Evolutionary conservation across 805 yeast species (phyloP).

Genomic region (Lipomyces orientalis): DNA sequence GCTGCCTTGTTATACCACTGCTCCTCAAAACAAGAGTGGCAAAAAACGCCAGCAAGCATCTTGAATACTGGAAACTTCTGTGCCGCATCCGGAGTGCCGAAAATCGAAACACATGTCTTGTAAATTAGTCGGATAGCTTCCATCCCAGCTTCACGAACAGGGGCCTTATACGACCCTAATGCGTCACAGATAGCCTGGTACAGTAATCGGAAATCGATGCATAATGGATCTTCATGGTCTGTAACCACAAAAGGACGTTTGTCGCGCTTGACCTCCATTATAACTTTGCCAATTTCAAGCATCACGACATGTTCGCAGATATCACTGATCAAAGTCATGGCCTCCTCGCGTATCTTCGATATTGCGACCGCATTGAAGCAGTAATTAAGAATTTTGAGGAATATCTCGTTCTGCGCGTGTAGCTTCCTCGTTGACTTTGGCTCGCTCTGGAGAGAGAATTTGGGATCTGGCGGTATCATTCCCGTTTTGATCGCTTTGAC

Average conservation of each 20-base stretch:
- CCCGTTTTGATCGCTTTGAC: constrained; percentile 31
- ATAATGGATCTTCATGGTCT: constrained; percentile 78
- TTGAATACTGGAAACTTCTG: constrained; percentile 76
- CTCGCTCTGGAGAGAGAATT: constrained; percentile 21
- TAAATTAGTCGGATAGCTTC: constrained; percentile 67
- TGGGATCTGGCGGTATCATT: constrained; percentile 35
- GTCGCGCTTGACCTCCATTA: constrained; percentile 61
- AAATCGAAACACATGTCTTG: constrained; percentile 64
- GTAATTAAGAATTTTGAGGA: constrained; percentile 57
- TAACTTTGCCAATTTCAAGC: constrained; percentile 74
- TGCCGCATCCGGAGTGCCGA: constrained; percentile 70
- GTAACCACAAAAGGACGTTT: constrained; percentile 73
- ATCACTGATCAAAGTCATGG: constrained; percentile 63
- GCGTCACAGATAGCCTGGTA: constrained; percentile 80
- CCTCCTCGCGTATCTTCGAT: constrained; percentile 72
- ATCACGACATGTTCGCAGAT: constrained; percentile 80
- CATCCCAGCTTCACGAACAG: constrained; percentile 74
- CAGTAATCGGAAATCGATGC: constrained; percentile 70
- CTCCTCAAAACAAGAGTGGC: constrained; percentile 91
- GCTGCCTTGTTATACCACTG: constrained; percentile 85
- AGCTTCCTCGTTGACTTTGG: constrained; percentile 38
- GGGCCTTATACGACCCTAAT: constrained; percentile 72
- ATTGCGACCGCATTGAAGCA: constrained; percentile 74
- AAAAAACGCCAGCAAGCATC: constrained; percentile 75
- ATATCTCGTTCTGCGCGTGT: constrained; percentile 61